A percentile compares a stretch with the other conserved stretches of the same genome.
Conservation (phyloP, 129 eudicot species). For the Artemisia tridentata region DNA sequence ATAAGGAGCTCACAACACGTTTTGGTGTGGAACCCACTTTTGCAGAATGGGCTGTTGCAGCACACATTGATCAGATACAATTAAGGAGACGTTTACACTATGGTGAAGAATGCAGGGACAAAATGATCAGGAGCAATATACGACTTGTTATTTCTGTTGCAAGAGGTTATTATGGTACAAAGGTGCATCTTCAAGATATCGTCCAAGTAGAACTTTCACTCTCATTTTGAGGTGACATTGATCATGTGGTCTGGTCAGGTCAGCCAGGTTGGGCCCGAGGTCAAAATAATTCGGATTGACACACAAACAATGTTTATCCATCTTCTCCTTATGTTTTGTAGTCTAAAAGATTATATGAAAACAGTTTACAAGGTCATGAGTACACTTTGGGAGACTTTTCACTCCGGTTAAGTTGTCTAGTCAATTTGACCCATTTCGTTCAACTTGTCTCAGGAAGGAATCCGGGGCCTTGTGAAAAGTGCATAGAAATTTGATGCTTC, state of each 20-base stretch:
- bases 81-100: conserved; percentile 61
- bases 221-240: not conserved
- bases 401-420: too few species aligned
- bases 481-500: conserved; percentile 89
- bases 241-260: not conserved
- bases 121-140: conserved; percentile 87
- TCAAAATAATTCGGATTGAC: not conserved
- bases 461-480: conserved; percentile 81
- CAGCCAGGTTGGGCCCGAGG: not conserved
- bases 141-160: conserved; percentile 96
- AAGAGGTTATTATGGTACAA: conserved; percentile 73
- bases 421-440: not conserved
- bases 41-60: conserved; percentile 89
- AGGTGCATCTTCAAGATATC: conserved; percentile 88
- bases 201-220: conserved; percentile 62
- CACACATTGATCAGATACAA: conserved; percentile 63
- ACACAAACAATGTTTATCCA: not conserved
- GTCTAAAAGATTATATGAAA: too few species aligned
- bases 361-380: too few species aligned
- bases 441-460: conserved; percentile 70
- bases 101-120: conserved; percentile 82
- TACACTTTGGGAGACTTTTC: too few species aligned
- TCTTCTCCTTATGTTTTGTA: not conserved
- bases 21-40: conserved; percentile 63
- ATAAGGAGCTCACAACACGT: conserved; percentile 47